phyloP scores from a whole-genome alignment of 352 stramenopile species.

The Phytophthora boehmeriae region DNA sequence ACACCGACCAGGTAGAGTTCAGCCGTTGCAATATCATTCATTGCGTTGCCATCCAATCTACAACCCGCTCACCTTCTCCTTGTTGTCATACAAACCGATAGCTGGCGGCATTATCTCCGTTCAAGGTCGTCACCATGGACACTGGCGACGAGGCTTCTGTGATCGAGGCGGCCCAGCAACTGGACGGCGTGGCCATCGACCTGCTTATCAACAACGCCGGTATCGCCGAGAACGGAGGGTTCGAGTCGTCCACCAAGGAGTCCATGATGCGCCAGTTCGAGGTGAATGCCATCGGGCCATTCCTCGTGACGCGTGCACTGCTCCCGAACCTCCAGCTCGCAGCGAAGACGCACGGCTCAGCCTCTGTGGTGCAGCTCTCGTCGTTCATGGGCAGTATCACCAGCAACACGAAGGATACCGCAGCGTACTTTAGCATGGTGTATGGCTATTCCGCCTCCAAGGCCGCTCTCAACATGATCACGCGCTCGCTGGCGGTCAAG shows the following conservation, averaged over 20 bases:
- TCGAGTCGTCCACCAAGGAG: background rate
- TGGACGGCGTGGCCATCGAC: background rate
- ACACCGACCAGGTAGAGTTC: conserved; percentile 26
- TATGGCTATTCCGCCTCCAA: conserved; percentile 68
- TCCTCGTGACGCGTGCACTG: conserved; percentile 1
- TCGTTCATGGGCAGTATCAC: background rate
- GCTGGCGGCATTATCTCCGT: background rate
- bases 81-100: background rate
- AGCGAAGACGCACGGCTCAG: background rate
- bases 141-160: background rate
- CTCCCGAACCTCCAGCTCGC: background rate
- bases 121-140: background rate
- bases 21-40: background rate
- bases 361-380: background rate
- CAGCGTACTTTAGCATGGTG: conserved; percentile 14
- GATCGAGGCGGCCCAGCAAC: background rate
- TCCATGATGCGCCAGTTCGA: background rate
- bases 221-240: background rate
- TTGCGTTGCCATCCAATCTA: background rate
- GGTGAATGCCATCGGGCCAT: background rate
- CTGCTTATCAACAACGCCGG: conserved; percentile 1
- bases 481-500: conserved; percentile 37
- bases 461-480: conserved; percentile 64
- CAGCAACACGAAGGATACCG: conserved; percentile 12
- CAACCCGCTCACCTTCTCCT: background rate